Base-by-base conservation (phyloP, 2,329 filamentous ascomycete species). In the Metarhizium robertsii region DNA sequence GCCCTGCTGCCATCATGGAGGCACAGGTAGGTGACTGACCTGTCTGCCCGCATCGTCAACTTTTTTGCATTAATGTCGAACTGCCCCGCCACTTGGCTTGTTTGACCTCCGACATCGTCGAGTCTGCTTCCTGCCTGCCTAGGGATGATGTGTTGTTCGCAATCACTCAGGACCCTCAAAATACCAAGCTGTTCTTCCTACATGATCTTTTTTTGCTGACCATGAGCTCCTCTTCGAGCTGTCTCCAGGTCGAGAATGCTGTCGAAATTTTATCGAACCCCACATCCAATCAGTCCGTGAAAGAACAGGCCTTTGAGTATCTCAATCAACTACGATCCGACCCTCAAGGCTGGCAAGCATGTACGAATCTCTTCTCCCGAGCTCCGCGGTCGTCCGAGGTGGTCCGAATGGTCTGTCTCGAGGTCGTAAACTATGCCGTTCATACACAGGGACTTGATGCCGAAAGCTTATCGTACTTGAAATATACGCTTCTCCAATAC, bases 201-300 rank as follows among this genome's bases (percentile, higher is more conserved):
- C 2, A 38, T 29, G 2, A 43, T 16, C 10, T 16, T 38, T 11
- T 11, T 14, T 29, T 47, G 30, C 56, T 57, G 53, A 57, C 50
- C 46, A 42, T 50, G 43, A 11, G 20, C 38, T 4, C 47, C 38
- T 42, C 14, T 46, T 48, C n/a, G 38, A 11, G 32, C 6, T 25
- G 40, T 20, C 20, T 48, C 29, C 67, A 96, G 90, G 86, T 96
- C 72, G 88, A 94, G 75, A 92, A 90, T 76, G 94, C 94, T 73
- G 94, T 97, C 75, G 85, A 94, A 72, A 95, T 97, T 75, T 90
- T 90, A 72, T 94, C 86, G 77, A 86, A 92, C 73, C 89, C 90
- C 57, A 75, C 80, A 65, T 87, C 90, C 65, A 84, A 92, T 71
- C 84, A 82, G 66, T 74, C 78, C 61, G 79, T 95, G 67, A 91